These are phyloP conservation scores for Claviceps fusiformis DNA, from an alignment of 2,329 filamentous ascomycete genomes.

Conservation along the genomic window DNA sequence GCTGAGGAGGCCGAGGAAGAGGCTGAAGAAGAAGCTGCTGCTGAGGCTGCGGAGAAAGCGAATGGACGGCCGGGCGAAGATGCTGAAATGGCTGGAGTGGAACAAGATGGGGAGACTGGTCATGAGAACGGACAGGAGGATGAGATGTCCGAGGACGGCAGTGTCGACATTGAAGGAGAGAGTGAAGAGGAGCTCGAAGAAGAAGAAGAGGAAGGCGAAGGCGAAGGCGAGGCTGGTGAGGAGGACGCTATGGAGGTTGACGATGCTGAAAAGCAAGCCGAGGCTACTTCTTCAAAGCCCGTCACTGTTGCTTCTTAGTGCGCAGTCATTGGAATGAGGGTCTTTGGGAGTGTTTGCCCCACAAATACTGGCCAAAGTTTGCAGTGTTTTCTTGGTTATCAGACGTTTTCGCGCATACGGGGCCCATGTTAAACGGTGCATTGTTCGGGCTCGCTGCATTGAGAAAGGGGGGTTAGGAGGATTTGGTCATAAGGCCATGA, in stretches of 20 bases:
- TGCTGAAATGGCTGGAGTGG: slow-evolving; percentile 61
- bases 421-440: neutral
- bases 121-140: slow-evolving; percentile 39
- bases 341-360: neutral
- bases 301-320: slow-evolving; percentile 22
- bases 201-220: slow-evolving; percentile 35
- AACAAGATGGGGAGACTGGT: slow-evolving; percentile 27
- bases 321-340: neutral
- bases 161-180: slow-evolving; percentile 67
- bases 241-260: slow-evolving; percentile 40
- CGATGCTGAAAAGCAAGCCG: slow-evolving; percentile 21
- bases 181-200: slow-evolving; percentile 60
- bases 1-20: slow-evolving; percentile 74
- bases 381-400: neutral
- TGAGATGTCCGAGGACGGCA: slow-evolving; percentile 57
- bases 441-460: neutral
- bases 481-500: neutral
- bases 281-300: slow-evolving; percentile 18
- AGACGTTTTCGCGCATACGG: neutral
- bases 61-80: slow-evolving; percentile 40
- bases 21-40: slow-evolving; percentile 41
- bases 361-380: neutral
- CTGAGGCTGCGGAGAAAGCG: slow-evolving; percentile 32
- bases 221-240: slow-evolving; percentile 16
- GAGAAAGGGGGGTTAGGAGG: neutral